phyloP scores from a whole-genome alignment of 805 yeast genomes.

The Teunomyces tritomae region DNA sequence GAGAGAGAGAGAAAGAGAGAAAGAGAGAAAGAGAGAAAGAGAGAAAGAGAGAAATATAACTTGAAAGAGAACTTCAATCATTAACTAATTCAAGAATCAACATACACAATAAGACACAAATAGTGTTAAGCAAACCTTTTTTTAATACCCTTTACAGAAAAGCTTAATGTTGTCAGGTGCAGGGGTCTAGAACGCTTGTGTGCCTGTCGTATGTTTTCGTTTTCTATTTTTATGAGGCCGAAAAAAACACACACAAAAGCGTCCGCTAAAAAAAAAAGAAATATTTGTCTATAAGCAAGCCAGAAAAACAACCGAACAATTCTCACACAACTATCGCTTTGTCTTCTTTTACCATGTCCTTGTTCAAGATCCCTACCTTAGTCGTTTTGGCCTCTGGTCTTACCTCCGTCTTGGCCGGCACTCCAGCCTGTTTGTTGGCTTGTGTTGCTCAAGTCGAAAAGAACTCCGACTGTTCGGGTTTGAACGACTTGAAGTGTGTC shows the following conservation, averaged over 20 bases:
- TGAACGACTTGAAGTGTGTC: conserved; percentile 67
- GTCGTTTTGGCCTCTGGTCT: conserved; percentile 39
- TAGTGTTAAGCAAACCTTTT: too few relatives aligned
- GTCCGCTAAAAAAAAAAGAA: conserved; percentile 3
- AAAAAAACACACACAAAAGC: neutral
- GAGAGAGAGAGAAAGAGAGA: neutral
- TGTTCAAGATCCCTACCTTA: conserved; percentile 23
- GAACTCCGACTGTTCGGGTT: conserved; percentile 52
- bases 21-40: neutral
- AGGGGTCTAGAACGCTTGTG: neutral
- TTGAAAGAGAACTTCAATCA: too few relatives aligned
- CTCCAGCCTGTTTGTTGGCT: conserved; percentile 91
- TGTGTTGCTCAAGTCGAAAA: conserved; percentile 74
- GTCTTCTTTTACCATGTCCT: conserved; percentile 8
- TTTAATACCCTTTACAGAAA: too few relatives aligned
- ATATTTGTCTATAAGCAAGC: neutral
- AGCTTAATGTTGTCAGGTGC: too few relatives aligned
- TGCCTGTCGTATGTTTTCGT: neutral
- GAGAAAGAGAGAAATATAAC: neutral
- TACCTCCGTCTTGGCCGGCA: conserved; percentile 52
- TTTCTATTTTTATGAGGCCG: neutral
- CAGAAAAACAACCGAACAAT: conserved; percentile 4
- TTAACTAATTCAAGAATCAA: too few relatives aligned
- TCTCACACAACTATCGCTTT: conserved; percentile 3
- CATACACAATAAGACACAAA: too few relatives aligned